Evolutionary conservation across 2,329 filamentous ascomycete genomes (phyloP).

Genomic region (Claviceps maximensis): DNA sequence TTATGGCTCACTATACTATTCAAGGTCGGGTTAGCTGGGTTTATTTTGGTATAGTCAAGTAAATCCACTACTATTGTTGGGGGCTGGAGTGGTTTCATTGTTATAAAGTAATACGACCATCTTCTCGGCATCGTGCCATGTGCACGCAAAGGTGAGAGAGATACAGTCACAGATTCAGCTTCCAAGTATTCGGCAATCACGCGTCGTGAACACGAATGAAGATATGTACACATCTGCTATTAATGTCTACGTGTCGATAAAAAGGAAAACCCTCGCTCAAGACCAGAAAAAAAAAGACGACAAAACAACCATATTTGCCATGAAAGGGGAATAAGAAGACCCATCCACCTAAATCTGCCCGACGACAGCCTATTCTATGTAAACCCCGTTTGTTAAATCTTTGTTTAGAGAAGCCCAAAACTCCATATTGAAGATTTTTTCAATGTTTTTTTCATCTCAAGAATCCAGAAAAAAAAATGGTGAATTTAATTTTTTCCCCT

Average conservation of each 20-base stretch:
- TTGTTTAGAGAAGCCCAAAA: no score
- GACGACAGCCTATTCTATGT: no score
- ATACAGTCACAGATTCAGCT: not conserved
- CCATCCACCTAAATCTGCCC: no score
- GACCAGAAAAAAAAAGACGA: not conserved
- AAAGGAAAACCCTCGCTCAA: not conserved
- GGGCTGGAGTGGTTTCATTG: not conserved
- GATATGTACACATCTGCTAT: not conserved
- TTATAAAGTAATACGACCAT: not conserved
- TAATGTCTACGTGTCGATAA: not conserved
- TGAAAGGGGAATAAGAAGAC: not conserved
- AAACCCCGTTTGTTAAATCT: no score
- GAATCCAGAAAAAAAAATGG: no score
- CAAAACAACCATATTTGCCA: not conserved
- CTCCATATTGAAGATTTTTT: not conserved
- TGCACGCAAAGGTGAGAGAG: not conserved
- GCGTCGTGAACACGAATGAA: not conserved
- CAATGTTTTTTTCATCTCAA: not conserved
- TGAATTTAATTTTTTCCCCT: conserved; percentile 10
- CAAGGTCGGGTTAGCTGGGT: no score
- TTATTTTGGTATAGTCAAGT: no score
- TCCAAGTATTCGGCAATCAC: not conserved
- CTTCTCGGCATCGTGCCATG: not conserved
- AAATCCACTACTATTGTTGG: no score
- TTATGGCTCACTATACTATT: not conserved